phyloP scores from a whole-genome alignment of 768 basidiomycete genomes.

The Hygrophorus pudorinus region DNA sequence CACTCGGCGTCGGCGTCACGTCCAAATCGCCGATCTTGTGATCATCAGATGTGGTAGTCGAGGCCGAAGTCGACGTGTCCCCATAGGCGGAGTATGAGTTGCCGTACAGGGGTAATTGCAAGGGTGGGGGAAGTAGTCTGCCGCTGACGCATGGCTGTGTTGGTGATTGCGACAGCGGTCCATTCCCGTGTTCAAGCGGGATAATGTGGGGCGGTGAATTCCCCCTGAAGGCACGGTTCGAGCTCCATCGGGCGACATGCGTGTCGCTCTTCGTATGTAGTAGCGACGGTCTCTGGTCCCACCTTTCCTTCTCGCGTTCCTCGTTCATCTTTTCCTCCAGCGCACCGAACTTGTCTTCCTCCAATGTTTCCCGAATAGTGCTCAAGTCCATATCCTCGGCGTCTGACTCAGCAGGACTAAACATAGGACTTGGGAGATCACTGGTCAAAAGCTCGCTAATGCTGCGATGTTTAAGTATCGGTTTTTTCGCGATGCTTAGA shows the following conservation, averaged over 20 bases:
- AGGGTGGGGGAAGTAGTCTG: too few species aligned
- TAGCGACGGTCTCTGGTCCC: constrained; percentile 44
- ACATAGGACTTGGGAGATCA: constrained; percentile 58
- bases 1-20: neutral
- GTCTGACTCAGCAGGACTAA: constrained; percentile 46
- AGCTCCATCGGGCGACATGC: constrained; percentile 52
- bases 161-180: neutral
- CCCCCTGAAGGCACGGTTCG: constrained; percentile 42
- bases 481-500: constrained; percentile 47
- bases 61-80: neutral
- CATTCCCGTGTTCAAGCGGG: constrained; percentile 21
- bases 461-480: constrained; percentile 93
- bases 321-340: neutral
- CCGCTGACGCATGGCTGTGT: constrained; percentile 10
- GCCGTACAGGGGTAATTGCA: neutral
- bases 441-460: constrained; percentile 82
- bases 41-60: neutral
- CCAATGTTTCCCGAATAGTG: neutral
- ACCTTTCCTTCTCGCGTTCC: neutral
- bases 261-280: constrained; percentile 86
- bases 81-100: constrained; percentile 3
- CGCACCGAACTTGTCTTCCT: too few species aligned
- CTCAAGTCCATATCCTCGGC: constrained; percentile 33
- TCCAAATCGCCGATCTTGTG: neutral
- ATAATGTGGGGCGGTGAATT: constrained; percentile 63